These are phyloP conservation scores for Neocatenulostroma microsporum DNA, from an alignment of 2,329 filamentous ascomycete species.

Conservation along the genomic window DNA sequence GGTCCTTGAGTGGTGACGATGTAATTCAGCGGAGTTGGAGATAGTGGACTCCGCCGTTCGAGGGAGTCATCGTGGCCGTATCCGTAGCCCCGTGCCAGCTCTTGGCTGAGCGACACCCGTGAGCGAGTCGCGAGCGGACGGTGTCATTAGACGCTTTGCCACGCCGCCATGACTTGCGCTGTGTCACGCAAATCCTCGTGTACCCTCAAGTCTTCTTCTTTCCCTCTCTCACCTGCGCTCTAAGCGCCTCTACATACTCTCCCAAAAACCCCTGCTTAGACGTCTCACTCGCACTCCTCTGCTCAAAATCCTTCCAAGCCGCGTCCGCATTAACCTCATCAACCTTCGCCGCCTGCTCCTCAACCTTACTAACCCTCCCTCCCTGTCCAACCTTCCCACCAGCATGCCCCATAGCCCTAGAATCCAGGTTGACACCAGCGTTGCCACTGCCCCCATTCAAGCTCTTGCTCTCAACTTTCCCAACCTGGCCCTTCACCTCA, in stretches of 20 bases:
- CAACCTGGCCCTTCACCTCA: slow-evolving; percentile 37
- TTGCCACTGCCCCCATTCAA: slow-evolving; percentile 9
- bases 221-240: slow-evolving; percentile 22
- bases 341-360: slow-evolving; percentile 8
- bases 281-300: slow-evolving; percentile 8
- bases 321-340: slow-evolving; percentile 18
- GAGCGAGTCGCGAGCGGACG: too few species aligned
- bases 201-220: too few species aligned
- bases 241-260: slow-evolving; percentile 24
- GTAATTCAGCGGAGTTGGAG: too few species aligned
- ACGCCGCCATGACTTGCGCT: too few species aligned
- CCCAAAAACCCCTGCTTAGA: slow-evolving; percentile 22
- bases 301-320: slow-evolving; percentile 21
- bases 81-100: too few species aligned
- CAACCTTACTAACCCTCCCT: slow-evolving; percentile 11
- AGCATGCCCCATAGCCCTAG: slow-evolving; percentile 12
- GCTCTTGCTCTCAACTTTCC: slow-evolving; percentile 19
- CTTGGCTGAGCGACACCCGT: too few species aligned
- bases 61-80: too few species aligned
- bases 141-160: too few species aligned
- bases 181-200: too few species aligned
- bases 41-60: too few species aligned
- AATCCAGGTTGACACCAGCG: slow-evolving; percentile 14
- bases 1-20: too few species aligned
- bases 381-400: too few species aligned